Conservation (phyloP, 108 stramenopile genomes). For the Nannochloropsis oceanica region DNA sequence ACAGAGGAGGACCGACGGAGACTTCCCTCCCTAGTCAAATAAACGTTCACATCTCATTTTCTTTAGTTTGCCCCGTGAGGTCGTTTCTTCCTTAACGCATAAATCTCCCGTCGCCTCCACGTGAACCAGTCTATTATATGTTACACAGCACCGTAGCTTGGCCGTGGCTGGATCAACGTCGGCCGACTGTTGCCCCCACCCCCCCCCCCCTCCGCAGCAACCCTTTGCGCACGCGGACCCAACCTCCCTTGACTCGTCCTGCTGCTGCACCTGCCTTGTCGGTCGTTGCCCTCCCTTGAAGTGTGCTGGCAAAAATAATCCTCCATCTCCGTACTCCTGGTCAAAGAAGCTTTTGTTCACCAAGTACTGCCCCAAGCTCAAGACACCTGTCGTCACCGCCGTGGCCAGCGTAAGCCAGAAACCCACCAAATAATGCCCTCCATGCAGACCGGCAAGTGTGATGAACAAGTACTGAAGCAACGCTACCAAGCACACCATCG, state of each 20-base stretch:
- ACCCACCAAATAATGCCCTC: background rate
- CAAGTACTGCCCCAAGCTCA: background rate
- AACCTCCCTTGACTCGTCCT: background rate
- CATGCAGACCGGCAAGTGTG: background rate
- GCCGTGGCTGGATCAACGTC: background rate
- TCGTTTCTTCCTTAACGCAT: too few relatives aligned
- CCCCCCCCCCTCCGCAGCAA: background rate
- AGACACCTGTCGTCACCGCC: background rate
- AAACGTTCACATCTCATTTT: too few relatives aligned
- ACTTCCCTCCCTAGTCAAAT: too few relatives aligned
- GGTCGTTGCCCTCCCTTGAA: background rate
- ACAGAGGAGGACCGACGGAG: too few relatives aligned
- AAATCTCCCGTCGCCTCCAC: too few relatives aligned
- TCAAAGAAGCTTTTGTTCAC: background rate
- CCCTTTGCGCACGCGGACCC: background rate
- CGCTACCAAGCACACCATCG: background rate
- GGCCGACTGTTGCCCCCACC: background rate
- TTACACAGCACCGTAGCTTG: background rate
- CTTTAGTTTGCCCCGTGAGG: too few relatives aligned
- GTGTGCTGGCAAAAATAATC: background rate
- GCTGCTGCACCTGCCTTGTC: background rate
- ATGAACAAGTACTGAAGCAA: background rate
- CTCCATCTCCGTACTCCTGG: background rate
- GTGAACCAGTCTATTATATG: background rate
- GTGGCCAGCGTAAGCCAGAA: background rate